These are phyloP conservation scores for Talaromyces amestolkiae DNA, from an alignment of 2,329 filamentous ascomycete species.

Conservation along the genomic window DNA sequence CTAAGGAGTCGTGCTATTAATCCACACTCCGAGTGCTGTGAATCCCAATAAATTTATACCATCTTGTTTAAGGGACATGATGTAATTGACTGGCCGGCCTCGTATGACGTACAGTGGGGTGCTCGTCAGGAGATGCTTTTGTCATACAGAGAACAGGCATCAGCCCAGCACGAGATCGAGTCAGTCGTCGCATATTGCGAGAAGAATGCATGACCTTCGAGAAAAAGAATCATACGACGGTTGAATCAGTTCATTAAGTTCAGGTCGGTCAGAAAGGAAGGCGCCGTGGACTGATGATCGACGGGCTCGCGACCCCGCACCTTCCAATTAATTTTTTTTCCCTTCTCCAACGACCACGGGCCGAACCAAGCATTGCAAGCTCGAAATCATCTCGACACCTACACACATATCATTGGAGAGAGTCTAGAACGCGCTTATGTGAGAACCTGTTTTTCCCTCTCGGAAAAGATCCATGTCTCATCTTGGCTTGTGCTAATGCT, in stretches of 20 bases:
- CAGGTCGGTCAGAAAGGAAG: not conserved
- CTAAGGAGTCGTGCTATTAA: not conserved
- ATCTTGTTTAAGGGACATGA: slow-evolving; percentile 1
- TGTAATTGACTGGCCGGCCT: slow-evolving; percentile 9
- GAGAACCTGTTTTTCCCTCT: not conserved
- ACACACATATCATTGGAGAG: not conserved
- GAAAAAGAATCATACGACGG: not conserved
- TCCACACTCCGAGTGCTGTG: not conserved
- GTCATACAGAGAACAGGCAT: not conserved
- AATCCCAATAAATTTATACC: slow-evolving; percentile 1
- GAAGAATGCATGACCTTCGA: not conserved
- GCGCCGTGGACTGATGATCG: not conserved
- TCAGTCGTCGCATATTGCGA: too few relatives aligned
- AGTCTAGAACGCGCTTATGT: not conserved
- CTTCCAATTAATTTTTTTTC: not conserved
- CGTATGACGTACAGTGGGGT: slow-evolving; percentile 12
- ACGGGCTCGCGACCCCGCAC: not conserved
- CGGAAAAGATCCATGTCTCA: not conserved
- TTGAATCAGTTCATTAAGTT: not conserved
- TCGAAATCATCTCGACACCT: not conserved
- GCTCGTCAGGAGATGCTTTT: not conserved
- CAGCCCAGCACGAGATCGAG: not conserved
- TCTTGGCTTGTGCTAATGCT: not conserved
- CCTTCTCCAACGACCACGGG: not conserved
- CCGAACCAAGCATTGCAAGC: not conserved